Evolutionary conservation across 768 basidiomycete species (phyloP), one percentile per base, ranked within the genome.

Genomic region (Rhodotorula graminis): DNA sequence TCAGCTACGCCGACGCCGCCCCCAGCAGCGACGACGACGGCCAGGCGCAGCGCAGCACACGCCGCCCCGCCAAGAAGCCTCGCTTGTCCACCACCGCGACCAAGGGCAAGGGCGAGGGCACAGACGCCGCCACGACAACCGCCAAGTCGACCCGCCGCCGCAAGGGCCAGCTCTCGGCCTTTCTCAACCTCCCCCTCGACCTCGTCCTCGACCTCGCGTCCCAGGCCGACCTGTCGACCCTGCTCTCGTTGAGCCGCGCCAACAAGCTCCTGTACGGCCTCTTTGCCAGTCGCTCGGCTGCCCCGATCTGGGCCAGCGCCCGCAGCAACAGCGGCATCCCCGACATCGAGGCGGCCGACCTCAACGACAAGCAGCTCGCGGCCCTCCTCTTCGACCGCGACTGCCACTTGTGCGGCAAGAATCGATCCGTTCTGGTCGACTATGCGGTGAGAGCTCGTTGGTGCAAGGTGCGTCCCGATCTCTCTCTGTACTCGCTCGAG

Each of bases 201-300:
- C 16, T 64, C 15, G 33, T 63, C 46, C 33, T 56, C 55, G 56
- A 69, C 27, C 29, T 69, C 46, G 33, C 59, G 18, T 44, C 40
- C 19, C 47, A 62, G 46, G 61, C 63, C 55, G 67, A 69, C 67
- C 67, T 61, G 0, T 44, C 56, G 55, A 47, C 67, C 12, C 67
- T 69, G 12, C 67, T 69, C 25, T 11, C 31, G 23, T 47, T 69
- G 31, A 37, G 44, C 33, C 46, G 67, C 31, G 49, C 46, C 12
- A 56, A 61, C 53, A 69, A 69, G 61, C 5, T 5, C 11, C 33
- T 62, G 44, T 53, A 25, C 42, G 2, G 2, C 15, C 21, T 57
- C 31, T 42, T 69, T 46, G 31, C 55, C 14, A 14, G n/a, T 7
- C 31, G 44, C 15, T 25, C 42, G 23, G 23, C 67, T 11, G 21